These are phyloP conservation scores for Groenewaldozyma sp. DNA, from an alignment of 1,139 yeast species.

Conservation along the genomic window DNA sequence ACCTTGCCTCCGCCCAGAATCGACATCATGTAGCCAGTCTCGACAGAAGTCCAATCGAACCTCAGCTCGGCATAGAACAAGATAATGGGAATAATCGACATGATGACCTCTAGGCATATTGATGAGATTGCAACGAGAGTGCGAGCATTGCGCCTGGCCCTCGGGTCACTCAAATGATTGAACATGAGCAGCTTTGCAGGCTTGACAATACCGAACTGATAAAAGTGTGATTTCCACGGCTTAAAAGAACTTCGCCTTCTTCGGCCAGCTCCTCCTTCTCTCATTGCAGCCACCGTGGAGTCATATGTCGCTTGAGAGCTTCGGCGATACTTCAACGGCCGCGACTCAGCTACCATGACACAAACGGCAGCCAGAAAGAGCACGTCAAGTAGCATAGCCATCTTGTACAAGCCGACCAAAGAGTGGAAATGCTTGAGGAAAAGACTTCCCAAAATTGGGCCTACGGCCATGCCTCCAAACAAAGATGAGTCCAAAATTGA, in stretches of 20 bases:
- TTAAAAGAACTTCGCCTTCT: constrained; percentile 4
- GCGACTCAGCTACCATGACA: constrained; percentile 47
- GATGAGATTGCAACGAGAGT: constrained; percentile 37
- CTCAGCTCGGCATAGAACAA: constrained; percentile 50
- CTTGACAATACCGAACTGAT: constrained; percentile 23
- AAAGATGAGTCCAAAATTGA: constrained; percentile 51
- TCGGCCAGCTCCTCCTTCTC: not conserved
- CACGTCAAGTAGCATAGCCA: constrained; percentile 18
- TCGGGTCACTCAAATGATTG: constrained; percentile 31
- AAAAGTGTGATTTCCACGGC: constrained; percentile 11
- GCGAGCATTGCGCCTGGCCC: constrained; percentile 32
- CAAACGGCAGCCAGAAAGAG: constrained; percentile 31
- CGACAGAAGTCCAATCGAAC: constrained; percentile 52
- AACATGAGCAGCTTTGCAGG: constrained; percentile 40
- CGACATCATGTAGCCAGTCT: constrained; percentile 53
- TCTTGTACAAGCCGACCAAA: constrained; percentile 23
- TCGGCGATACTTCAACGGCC: constrained; percentile 25
- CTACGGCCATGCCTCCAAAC: constrained; percentile 52
- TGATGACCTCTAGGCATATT: constrained; percentile 29
- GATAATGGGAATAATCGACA: constrained; percentile 37
- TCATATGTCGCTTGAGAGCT: constrained; percentile 13
- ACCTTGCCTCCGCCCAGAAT: constrained; percentile 42
- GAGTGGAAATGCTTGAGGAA: constrained; percentile 23
- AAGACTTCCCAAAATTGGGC: constrained; percentile 52
- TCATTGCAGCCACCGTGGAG: constrained; percentile 4